phyloP scores from a whole-genome alignment of 495 filamentous ascomycete genomes.

The Aspergillus nidulans region DNA sequence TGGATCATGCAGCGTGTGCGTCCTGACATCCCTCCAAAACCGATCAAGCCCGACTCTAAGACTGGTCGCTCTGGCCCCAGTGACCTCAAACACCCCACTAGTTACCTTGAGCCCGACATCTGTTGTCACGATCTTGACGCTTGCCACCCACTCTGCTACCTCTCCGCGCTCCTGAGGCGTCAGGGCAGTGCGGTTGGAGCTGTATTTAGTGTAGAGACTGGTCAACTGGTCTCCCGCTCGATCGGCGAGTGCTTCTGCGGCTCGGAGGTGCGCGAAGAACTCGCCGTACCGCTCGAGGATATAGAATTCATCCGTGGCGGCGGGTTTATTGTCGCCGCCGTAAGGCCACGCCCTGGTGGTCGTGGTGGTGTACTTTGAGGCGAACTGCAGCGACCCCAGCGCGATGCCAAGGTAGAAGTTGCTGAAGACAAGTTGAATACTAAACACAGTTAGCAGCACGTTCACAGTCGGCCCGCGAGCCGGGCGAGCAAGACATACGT shows the following conservation, averaged over 20 bases:
- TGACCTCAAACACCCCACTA: slow-evolving; percentile 55
- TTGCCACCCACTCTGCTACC: slow-evolving; percentile 55
- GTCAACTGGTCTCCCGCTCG: slow-evolving; percentile 43
- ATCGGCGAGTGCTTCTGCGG: slow-evolving; percentile 52
- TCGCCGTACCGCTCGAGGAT: slow-evolving; percentile 57
- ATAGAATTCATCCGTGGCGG: slow-evolving; percentile 56
- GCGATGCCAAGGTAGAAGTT: too few species aligned
- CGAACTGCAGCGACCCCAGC: too few species aligned
- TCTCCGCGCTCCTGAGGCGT: slow-evolving; percentile 49
- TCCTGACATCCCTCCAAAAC: slow-evolving; percentile 58
- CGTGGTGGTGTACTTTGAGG: too few species aligned
- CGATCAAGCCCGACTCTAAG: slow-evolving; percentile 53
- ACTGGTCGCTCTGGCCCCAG: slow-evolving; percentile 50
- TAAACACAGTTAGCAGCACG: too few species aligned
- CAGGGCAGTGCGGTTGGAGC: slow-evolving; percentile 27
- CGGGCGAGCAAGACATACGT: too few species aligned
- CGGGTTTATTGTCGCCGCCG: slow-evolving; percentile 50
- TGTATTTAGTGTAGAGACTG: slow-evolving; percentile 29
- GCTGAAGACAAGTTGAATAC: too few species aligned
- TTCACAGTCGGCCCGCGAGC: too few species aligned
- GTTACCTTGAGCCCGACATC: slow-evolving; percentile 53
- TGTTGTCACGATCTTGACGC: slow-evolving; percentile 55
- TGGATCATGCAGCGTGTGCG: slow-evolving; percentile 59
- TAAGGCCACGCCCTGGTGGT: too few species aligned
- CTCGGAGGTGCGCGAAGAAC: slow-evolving; percentile 55